A percentile compares a stretch with the other conserved stretches of the same genome.
Conservation (phyloP, 805 yeast genomes). For the Hanseniaspora jakobsenii region DNA sequence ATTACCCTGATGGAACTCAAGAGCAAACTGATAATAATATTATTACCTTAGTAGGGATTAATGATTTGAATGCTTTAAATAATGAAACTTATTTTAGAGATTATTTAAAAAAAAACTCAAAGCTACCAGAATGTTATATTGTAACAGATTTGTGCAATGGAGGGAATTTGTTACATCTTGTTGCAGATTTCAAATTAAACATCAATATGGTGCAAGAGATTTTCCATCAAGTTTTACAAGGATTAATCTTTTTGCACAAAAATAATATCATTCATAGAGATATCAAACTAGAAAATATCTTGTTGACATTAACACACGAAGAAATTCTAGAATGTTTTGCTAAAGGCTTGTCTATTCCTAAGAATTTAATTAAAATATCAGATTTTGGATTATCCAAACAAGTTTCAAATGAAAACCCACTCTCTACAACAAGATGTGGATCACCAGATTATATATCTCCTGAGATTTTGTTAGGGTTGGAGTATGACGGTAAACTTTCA, state of each 20-base stretch:
- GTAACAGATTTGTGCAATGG: constrained; percentile 70
- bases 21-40: constrained; percentile 49
- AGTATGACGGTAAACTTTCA: constrained; percentile 81
- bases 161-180: constrained; percentile 69
- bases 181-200: constrained; percentile 36
- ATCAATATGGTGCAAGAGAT: constrained; percentile 46
- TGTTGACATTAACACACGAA: constrained; percentile 35
- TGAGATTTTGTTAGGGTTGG: constrained; percentile 77
- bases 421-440: constrained; percentile 82
- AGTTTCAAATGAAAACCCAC: constrained; percentile 38
- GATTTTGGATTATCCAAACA: constrained; percentile 83
- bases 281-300: constrained; percentile 73
- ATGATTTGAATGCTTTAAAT: constrained; percentile 22
- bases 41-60: constrained; percentile 44
- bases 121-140: constrained; percentile 33
- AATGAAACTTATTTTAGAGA: constrained; percentile 21
- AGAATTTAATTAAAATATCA: constrained; percentile 44
- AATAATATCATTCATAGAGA: constrained; percentile 75
- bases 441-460: constrained; percentile 96
- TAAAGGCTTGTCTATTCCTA: constrained; percentile 16
- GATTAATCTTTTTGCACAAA: constrained; percentile 60
- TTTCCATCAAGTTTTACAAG: constrained; percentile 57
- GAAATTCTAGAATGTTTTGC: constrained; percentile 23
- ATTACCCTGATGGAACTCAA: too few relatives aligned
- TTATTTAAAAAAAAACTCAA: constrained; percentile 18